Evolutionary conservation across 1,284 basidiomycete genomes (phyloP).

Genomic region (Boletus subluridellus): DNA sequence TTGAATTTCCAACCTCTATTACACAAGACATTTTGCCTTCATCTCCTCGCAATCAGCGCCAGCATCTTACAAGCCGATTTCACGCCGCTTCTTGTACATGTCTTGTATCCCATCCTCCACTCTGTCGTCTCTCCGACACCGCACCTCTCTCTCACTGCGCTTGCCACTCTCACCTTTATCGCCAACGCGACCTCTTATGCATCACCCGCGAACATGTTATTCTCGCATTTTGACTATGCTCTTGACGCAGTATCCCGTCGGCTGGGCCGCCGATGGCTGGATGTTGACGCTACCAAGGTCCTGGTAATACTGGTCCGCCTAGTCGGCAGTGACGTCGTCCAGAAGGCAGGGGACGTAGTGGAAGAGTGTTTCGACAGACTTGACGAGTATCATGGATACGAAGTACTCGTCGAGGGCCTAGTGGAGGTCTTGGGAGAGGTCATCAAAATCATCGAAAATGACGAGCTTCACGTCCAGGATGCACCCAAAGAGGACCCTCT

Average conservation of each 20-base stretch:
- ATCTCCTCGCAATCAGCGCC: constrained; percentile 67
- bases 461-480: constrained; percentile 34
- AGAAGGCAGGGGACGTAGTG: constrained; percentile 84
- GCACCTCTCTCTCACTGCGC: constrained; percentile 67
- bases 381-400: constrained; percentile 91
- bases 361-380: constrained; percentile 93
- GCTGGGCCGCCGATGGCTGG: constrained; percentile 72
- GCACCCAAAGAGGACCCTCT: constrained; percentile 19
- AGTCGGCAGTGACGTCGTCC: constrained; percentile 80
- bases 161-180: constrained; percentile 67
- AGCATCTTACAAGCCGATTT: constrained; percentile 65
- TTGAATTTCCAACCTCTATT: constrained; percentile 43
- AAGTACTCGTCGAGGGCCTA: constrained; percentile 77
- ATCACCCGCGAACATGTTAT: constrained; percentile 75
- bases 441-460: constrained; percentile 63
- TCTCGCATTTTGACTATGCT: constrained; percentile 93
- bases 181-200: constrained; percentile 75
- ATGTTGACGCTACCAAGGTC: constrained; percentile 76
- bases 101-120: constrained; percentile 81
- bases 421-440: constrained; percentile 83
- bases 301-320: constrained; percentile 79
- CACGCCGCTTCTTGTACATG: constrained; percentile 69
- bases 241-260: constrained; percentile 83
- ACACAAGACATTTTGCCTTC: constrained; percentile 64
- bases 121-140: constrained; percentile 69